A percentile compares a stretch with the other conserved stretches of the same genome.
Evolutionary conservation across 2,329 filamentous ascomycete species (phyloP).

Genomic region (Penicillium sp.): DNA sequence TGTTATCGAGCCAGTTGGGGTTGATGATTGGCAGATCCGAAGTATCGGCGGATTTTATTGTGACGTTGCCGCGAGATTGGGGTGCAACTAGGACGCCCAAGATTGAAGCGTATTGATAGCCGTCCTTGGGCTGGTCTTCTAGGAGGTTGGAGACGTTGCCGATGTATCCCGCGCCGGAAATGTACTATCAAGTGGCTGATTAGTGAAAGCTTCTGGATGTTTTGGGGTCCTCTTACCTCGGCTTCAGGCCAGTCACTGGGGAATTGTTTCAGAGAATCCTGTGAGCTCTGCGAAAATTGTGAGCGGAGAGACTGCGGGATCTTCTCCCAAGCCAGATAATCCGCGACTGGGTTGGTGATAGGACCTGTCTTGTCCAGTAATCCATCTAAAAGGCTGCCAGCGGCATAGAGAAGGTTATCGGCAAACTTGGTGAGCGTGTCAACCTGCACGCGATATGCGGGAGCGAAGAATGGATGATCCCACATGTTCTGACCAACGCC

Average conservation of each 20-base stretch:
- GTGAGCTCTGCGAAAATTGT: conserved; percentile 17
- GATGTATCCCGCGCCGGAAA: conserved; percentile 25
- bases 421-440: conserved; percentile 24
- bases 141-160: conserved; percentile 25
- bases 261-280: conserved; percentile 22
- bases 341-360: conserved; percentile 25
- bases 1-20: conserved; percentile 46
- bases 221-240: conserved; percentile 17
- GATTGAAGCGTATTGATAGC: conserved; percentile 27
- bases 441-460: conserved; percentile 28
- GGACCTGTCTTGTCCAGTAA: conserved; percentile 19
- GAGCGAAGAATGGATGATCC: conserved; percentile 34
- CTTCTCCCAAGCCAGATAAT: conserved; percentile 35
- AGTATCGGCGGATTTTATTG: conserved; percentile 29
- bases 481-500: conserved; percentile 41
- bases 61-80: conserved; percentile 47
- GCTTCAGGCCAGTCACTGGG: conserved; percentile 39
- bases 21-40: conserved; percentile 45
- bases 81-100: conserved; percentile 30
- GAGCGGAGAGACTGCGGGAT: conserved; percentile 24
- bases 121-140: conserved; percentile 19
- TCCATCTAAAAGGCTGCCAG: conserved; percentile 8
- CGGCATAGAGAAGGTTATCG: conserved; percentile 14
- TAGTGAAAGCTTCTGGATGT: background rate
- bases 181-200: conserved; percentile 17